Percentiles rank a stretch among this genome's conserved stretches.
Conservation (phyloP, 106 monocot genomes). For the Acanthochlamys bracteata region DNA sequence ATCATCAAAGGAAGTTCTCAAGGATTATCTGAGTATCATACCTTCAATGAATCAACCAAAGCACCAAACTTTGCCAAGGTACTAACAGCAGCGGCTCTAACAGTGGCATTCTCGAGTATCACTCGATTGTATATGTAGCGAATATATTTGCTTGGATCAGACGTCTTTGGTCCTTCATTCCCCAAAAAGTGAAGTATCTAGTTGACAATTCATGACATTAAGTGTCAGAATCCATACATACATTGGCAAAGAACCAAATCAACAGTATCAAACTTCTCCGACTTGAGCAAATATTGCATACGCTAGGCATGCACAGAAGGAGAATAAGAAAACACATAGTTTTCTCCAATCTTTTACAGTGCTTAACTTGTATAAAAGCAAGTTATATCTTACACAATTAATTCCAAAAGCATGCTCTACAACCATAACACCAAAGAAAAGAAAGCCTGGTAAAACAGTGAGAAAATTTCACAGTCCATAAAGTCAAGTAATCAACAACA, state of each 20-base stretch:
- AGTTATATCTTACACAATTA: too few species aligned
- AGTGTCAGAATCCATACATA: neutral
- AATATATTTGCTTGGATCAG: constrained; percentile 94
- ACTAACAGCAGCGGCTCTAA: constrained; percentile 93
- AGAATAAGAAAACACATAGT: too few species aligned
- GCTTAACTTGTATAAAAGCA: too few species aligned
- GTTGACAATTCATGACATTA: too few species aligned
- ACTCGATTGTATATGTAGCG: constrained; percentile 97
- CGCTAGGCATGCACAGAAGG: too few species aligned
- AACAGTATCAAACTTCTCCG: neutral
- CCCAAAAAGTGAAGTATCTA: constrained; percentile 98
- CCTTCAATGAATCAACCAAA: constrained; percentile 90
- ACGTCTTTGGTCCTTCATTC: constrained; percentile 95
- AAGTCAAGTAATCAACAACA: too few species aligned
- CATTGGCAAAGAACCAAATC: neutral
- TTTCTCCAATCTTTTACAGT: too few species aligned
- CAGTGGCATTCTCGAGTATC: constrained; percentile 96
- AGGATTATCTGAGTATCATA: constrained; percentile 7
- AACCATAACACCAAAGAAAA: too few species aligned
- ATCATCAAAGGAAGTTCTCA: neutral
- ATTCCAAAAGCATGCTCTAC: too few species aligned
- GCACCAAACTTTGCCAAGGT: constrained; percentile 97
- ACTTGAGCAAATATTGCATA: too few species aligned
- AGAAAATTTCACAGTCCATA: too few species aligned
- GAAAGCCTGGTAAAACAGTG: too few species aligned